Evolutionary conservation across 2,329 filamentous ascomycete genomes (phyloP).

Genomic region (Pseudophaeomoniella oleicola): DNA sequence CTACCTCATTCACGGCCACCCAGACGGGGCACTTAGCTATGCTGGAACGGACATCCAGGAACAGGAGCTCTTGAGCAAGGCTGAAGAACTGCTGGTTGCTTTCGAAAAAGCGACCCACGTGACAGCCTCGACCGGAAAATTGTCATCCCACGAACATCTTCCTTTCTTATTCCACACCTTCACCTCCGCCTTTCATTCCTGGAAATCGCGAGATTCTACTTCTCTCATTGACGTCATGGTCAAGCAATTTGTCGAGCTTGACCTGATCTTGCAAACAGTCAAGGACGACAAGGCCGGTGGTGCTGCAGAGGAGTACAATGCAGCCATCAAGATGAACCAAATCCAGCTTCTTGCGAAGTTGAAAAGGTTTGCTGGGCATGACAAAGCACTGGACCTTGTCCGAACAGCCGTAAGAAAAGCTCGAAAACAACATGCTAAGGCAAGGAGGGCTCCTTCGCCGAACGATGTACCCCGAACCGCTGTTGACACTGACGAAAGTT

Average conservation of each 20-base stretch:
- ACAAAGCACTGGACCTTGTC: constrained; percentile 44
- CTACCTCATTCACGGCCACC: constrained; percentile 48
- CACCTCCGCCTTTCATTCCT: constrained; percentile 48
- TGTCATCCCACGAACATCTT: constrained; percentile 25
- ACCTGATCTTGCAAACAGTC: constrained; percentile 53
- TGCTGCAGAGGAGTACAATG: constrained; percentile 47
- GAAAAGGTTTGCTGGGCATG: constrained; percentile 46
- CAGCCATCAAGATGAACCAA: constrained; percentile 53
- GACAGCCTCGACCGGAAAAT: not conserved
- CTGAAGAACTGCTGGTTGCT: constrained; percentile 39
- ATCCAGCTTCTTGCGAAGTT: constrained; percentile 47
- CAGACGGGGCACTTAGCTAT: constrained; percentile 40
- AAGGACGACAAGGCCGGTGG: constrained; percentile 47
- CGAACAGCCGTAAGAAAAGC: constrained; percentile 46
- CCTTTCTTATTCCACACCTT: constrained; percentile 44
- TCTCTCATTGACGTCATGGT: constrained; percentile 52
- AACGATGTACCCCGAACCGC: constrained; percentile 11
- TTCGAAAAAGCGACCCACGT: not conserved
- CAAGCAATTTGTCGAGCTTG: constrained; percentile 50
- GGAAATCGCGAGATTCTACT: constrained; percentile 49
- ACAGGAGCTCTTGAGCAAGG: constrained; percentile 45
- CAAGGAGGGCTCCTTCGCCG: constrained; percentile 3
- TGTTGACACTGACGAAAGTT: constrained; percentile 13
- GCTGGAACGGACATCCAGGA: constrained; percentile 45
- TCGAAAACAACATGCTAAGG: constrained; percentile 8